Evolutionary conservation across 495 filamentous ascomycete species (phyloP).

Genomic region (Daldinia concentrica): DNA sequence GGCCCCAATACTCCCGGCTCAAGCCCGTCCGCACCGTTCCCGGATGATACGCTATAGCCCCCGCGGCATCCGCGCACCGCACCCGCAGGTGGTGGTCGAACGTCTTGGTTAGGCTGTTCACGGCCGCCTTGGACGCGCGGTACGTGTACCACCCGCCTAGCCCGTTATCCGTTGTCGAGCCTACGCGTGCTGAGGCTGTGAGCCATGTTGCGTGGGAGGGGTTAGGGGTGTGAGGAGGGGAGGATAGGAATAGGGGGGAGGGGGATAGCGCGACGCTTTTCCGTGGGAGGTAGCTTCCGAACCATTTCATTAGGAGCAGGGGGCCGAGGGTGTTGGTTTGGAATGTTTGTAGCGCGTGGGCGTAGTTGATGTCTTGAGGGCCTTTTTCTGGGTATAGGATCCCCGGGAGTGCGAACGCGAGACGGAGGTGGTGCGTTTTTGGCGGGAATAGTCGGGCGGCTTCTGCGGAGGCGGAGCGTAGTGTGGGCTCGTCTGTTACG

Average conservation of each 20-base stretch:
- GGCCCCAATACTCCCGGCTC: slow-evolving; percentile 75
- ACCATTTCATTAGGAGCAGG: slow-evolving; percentile 78
- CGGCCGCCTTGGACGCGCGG: slow-evolving; percentile 74
- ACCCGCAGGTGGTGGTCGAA: slow-evolving; percentile 74
- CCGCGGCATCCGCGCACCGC: slow-evolving; percentile 63
- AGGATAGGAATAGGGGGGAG: not conserved
- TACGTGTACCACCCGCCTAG: slow-evolving; percentile 82
- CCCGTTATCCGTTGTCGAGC: slow-evolving; percentile 73
- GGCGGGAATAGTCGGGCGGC: slow-evolving; percentile 59
- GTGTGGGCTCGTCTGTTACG: slow-evolving; percentile 59
- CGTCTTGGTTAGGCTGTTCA: slow-evolving; percentile 74
- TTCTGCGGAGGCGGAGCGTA: slow-evolving; percentile 53
- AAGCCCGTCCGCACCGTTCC: slow-evolving; percentile 83
- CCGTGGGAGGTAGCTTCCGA: slow-evolving; percentile 70
- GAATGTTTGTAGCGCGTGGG: slow-evolving; percentile 67
- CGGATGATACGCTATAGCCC: slow-evolving; percentile 76
- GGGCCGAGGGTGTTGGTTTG: slow-evolving; percentile 77
- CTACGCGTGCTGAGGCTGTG: slow-evolving; percentile 79
- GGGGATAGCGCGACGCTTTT: slow-evolving; percentile 47
- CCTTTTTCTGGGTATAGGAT: slow-evolving; percentile 80
- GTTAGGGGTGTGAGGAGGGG: slow-evolving; percentile 11
- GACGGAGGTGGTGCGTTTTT: slow-evolving; percentile 64
- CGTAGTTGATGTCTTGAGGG: slow-evolving; percentile 67
- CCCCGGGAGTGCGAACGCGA: slow-evolving; percentile 76
- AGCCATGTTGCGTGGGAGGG: slow-evolving; percentile 73